Evolutionary conservation across 202 grass and related monocot species (phyloP).

Genomic region (Bolboschoenoplectus hybrid): DNA sequence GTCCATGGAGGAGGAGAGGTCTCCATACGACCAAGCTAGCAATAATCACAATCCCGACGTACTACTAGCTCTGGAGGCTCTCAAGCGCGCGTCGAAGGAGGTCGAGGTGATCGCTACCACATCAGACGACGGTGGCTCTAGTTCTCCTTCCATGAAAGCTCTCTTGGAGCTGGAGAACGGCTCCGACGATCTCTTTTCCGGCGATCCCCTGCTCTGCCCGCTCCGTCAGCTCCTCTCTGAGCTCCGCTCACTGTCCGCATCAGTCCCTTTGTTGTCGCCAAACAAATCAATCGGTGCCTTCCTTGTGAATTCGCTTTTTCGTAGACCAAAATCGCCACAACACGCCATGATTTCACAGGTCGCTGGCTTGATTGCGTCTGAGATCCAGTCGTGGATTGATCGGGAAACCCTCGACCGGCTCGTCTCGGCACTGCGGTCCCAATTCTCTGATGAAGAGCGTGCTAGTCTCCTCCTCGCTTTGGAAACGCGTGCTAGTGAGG

Average conservation of each 20-base stretch:
- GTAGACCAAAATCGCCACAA: conserved; percentile 20
- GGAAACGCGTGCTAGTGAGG: conserved; percentile 44
- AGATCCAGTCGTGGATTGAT: conserved; percentile 83
- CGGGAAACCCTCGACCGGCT: conserved; percentile 57
- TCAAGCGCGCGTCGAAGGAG: conserved; percentile 56
- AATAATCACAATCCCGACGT: conserved; percentile 28
- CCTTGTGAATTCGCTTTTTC: conserved; percentile 8
- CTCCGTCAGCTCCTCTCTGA: conserved; percentile 46
- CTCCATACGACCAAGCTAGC: neutral
- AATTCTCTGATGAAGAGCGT: conserved; percentile 18
- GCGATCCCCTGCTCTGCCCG: conserved; percentile 44
- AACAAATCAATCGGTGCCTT: neutral
- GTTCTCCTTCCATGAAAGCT: conserved; percentile 50
- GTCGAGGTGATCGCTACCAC: conserved; percentile 39
- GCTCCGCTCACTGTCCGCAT: conserved; percentile 43
- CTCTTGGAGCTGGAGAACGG: conserved; percentile 66
- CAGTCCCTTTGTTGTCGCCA: neutral
- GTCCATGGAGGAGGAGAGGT: conserved; percentile 54
- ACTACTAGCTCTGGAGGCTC: conserved; percentile 59
- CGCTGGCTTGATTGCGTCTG: conserved; percentile 44
- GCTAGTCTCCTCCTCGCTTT: conserved; percentile 44
- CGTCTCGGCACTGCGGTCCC: conserved; percentile 50
- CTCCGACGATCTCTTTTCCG: conserved; percentile 68
- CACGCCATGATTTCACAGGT: conserved; percentile 39
- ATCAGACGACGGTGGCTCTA: neutral